A percentile compares a stretch with the other conserved stretches of the same genome.
phyloP scores from a whole-genome alignment of 352 stramenopile species.

The Peronospora farinosa region DNA sequence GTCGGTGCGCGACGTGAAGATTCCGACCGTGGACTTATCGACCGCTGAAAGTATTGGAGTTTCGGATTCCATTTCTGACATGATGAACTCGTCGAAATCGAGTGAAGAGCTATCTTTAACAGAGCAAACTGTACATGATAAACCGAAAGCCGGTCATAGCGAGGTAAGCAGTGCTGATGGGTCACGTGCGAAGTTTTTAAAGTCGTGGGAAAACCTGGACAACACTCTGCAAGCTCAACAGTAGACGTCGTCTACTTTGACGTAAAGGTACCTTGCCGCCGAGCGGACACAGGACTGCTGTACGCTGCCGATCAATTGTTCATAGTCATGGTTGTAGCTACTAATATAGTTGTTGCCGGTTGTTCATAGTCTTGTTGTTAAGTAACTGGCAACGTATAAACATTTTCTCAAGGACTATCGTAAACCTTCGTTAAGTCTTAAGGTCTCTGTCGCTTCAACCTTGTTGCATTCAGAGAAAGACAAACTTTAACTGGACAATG shows the following conservation, averaged over 20 bases:
- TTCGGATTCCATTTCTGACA: slow-evolving; percentile 19
- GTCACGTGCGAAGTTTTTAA: slow-evolving; percentile 10
- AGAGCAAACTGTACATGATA: slow-evolving; percentile 15
- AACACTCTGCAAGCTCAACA: slow-evolving; percentile 22
- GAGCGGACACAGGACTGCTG: neutral
- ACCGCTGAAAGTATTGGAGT: slow-evolving; percentile 8
- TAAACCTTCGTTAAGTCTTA: too few relatives aligned
- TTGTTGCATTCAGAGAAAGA: too few relatives aligned
- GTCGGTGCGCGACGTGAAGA: slow-evolving; percentile 26
- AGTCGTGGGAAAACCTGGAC: slow-evolving; percentile 29
- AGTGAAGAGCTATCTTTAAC: slow-evolving; percentile 7
- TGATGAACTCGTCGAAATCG: slow-evolving; percentile 5
- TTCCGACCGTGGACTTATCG: slow-evolving; percentile 24
- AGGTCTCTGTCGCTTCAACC: too few relatives aligned
- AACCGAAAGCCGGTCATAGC: slow-evolving; percentile 27
- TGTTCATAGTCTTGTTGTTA: slow-evolving; percentile 13
- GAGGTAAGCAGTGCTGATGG: slow-evolving; percentile 12
- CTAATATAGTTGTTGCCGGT: neutral
- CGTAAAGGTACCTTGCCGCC: slow-evolving; percentile 2
- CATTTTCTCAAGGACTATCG: too few relatives aligned
- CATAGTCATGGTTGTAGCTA: slow-evolving; percentile 5
- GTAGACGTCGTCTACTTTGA: slow-evolving; percentile 1
- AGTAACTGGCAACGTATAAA: neutral
- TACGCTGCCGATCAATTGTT: slow-evolving; percentile 1
- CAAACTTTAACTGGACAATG: too few relatives aligned